Percentiles rank a stretch among this genome's conserved stretches.
Evolutionary conservation across 192 early-diverging fungal species (phyloP).

Genomic region (Gigaspora rosea): DNA sequence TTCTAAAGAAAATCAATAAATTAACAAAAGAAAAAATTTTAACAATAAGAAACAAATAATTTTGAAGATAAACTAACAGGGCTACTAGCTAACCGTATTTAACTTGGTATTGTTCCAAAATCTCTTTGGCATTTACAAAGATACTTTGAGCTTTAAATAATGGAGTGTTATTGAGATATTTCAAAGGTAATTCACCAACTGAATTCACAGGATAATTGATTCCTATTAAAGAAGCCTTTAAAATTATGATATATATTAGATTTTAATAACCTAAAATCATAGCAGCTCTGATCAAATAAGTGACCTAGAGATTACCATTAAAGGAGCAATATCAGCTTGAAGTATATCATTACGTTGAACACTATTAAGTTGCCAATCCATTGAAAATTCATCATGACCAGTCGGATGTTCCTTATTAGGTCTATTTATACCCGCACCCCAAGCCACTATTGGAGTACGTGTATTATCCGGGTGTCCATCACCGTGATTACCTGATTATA

Average conservation of each 20-base stretch:
- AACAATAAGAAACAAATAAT: not conserved
- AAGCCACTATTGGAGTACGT: slow-evolving; percentile 88
- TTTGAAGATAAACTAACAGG: not conserved
- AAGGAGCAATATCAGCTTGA: slow-evolving; percentile 94
- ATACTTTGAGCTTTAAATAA: slow-evolving; percentile 76
- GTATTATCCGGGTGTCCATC: slow-evolving; percentile 97
- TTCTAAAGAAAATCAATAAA: slow-evolving; percentile 43
- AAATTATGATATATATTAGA: not conserved
- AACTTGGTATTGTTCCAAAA: slow-evolving; percentile 83
- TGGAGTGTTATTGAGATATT: slow-evolving; percentile 70
- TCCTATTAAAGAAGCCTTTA: slow-evolving; percentile 79
- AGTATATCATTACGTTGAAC: slow-evolving; percentile 79
- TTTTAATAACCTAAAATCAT: slow-evolving; percentile 21
- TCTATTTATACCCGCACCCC: slow-evolving; percentile 87
- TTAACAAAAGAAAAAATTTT: not conserved
- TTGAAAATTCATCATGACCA: slow-evolving; percentile 80
- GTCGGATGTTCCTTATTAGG: slow-evolving; percentile 54
- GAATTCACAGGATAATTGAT: slow-evolving; percentile 91
- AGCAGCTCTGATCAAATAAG: not conserved
- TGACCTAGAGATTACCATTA: slow-evolving; percentile 66
- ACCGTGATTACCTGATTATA: slow-evolving; percentile 76
- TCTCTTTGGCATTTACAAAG: slow-evolving; percentile 81
- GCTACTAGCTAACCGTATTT: slow-evolving; percentile 59
- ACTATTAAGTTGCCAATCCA: slow-evolving; percentile 65
- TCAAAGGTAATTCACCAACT: slow-evolving; percentile 84